Conservation (phyloP, 139 green algal species). For the Tetraselmis striata region DNA sequence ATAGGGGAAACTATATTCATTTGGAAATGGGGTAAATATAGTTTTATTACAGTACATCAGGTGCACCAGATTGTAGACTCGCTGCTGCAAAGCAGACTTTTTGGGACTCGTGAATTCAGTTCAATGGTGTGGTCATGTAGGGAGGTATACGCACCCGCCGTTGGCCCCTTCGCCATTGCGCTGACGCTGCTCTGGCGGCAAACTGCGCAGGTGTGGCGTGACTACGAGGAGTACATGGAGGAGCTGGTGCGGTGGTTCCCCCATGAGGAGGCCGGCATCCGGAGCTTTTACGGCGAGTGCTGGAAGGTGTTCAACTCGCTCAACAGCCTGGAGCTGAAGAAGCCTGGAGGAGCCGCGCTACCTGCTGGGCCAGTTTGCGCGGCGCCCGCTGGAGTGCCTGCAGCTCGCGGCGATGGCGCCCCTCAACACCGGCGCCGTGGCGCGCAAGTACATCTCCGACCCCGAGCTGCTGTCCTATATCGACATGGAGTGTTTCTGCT, state of each 20-base stretch:
- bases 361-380: slow-evolving; percentile 63
- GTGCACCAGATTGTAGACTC: too few species aligned
- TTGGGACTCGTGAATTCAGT: too few species aligned
- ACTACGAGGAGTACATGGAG: slow-evolving; percentile 84
- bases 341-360: slow-evolving; percentile 90
- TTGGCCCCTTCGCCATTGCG: too few species aligned
- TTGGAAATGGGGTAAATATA: too few species aligned
- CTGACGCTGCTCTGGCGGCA: too few species aligned
- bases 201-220: slow-evolving; percentile 80
- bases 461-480: slow-evolving; percentile 87
- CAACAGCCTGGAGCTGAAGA: slow-evolving; percentile 89
- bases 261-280: slow-evolving; percentile 77
- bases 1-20: too few species aligned
- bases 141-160: too few species aligned
- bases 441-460: slow-evolving; percentile 78
- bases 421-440: slow-evolving; percentile 81
- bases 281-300: slow-evolving; percentile 87
- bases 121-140: too few species aligned
- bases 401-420: slow-evolving; percentile 71
- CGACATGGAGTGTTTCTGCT: slow-evolving; percentile 95
- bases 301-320: slow-evolving; percentile 82
- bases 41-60: too few species aligned
- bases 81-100: too few species aligned
- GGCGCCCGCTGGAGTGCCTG: slow-evolving; percentile 70
- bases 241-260: slow-evolving; percentile 80